phyloP scores from a whole-genome alignment of 2,329 filamentous ascomycete genomes.

The Sarocladiaceae sp. region DNA sequence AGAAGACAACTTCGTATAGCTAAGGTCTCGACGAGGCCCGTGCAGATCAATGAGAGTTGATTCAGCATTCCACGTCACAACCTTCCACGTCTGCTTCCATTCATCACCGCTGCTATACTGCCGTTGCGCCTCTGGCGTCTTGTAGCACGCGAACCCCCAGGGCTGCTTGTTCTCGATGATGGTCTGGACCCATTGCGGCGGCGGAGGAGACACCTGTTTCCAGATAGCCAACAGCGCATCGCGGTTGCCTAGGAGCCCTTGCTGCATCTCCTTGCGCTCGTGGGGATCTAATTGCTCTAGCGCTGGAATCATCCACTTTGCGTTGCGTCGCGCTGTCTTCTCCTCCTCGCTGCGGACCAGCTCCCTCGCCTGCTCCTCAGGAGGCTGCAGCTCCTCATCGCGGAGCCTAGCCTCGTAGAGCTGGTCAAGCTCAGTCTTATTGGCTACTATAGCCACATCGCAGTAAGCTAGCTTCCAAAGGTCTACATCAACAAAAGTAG shows the following conservation, averaged over 20 bases:
- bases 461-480: constrained; percentile 15
- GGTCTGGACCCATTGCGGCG: constrained; percentile 13
- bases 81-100: constrained; percentile 10
- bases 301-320: constrained; percentile 14
- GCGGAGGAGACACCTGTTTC: constrained; percentile 13
- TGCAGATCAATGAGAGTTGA: no score
- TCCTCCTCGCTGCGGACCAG: constrained; percentile 5
- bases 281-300: constrained; percentile 10
- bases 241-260: background rate
- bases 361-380: constrained; percentile 11
- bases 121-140: constrained; percentile 10
- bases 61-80: background rate
- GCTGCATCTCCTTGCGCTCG: background rate
- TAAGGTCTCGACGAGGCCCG: background rate
- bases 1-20: background rate
- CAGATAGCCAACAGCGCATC: constrained; percentile 6
- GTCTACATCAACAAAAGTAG: constrained; percentile 9
- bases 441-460: constrained; percentile 12
- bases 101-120: constrained; percentile 3
- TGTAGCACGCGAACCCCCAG: constrained; percentile 16
- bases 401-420: constrained; percentile 11
- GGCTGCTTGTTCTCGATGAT: constrained; percentile 11
- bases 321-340: constrained; percentile 13
- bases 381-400: constrained; percentile 14
- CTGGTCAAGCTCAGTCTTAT: background rate